These are phyloP conservation scores for Isatis tinctoria DNA, from an alignment of 345 rosid genomes.

Conservation along the genomic window DNA sequence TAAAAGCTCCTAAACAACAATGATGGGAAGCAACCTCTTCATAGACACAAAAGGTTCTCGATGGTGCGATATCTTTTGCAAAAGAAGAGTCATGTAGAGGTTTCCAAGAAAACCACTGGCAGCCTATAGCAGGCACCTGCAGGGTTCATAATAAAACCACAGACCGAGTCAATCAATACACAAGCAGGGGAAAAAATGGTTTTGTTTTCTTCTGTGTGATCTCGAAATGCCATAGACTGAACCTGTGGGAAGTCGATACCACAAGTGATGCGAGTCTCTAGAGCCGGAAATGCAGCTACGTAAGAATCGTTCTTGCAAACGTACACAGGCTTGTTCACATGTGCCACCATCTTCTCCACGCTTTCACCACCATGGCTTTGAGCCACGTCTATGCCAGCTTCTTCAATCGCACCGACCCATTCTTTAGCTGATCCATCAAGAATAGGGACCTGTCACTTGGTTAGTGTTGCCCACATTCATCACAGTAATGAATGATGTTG, in stretches of 20 bases:
- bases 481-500: not conserved
- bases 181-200: not conserved
- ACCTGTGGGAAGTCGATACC: constrained; percentile 89
- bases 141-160: not conserved
- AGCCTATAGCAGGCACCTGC: constrained; percentile 66
- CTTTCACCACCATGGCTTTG: constrained; percentile 43
- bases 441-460: constrained; percentile 63
- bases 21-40: constrained; percentile 58
- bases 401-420: constrained; percentile 66
- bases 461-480: constrained; percentile 10
- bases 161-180: not conserved
- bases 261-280: constrained; percentile 53
- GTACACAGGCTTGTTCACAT: constrained; percentile 54
- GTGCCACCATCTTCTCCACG: constrained; percentile 53
- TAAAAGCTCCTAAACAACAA: not conserved
- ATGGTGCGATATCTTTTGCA: constrained; percentile 52
- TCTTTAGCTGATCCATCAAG: constrained; percentile 82
- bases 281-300: constrained; percentile 63
- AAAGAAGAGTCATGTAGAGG: constrained; percentile 42
- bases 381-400: constrained; percentile 56
- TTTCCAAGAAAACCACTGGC: constrained; percentile 77
- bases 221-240: not conserved
- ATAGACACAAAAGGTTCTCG: constrained; percentile 77
- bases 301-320: constrained; percentile 61
- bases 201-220: not conserved